Evolutionary conservation across 192 early-diverging fungal genomes (phyloP).

Genomic region (Backusella parvicylindrica): DNA sequence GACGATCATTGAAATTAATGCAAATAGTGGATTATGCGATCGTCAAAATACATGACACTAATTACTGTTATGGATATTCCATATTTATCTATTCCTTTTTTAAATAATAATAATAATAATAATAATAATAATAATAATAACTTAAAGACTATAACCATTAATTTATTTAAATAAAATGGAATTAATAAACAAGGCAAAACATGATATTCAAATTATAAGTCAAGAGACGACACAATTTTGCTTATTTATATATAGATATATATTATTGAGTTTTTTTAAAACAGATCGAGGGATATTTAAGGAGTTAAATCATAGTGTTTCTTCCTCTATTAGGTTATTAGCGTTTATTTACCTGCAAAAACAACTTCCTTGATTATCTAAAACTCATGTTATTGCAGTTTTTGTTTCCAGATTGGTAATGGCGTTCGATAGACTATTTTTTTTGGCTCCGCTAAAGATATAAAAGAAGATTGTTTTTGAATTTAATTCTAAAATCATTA

Average conservation of each 20-base stretch:
- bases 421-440: not conserved
- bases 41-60: not conserved
- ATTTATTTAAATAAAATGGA: not conserved
- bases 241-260: not conserved
- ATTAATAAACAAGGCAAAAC: not conserved
- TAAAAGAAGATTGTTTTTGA: not conserved
- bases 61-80: not conserved
- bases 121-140: no score
- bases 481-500: not conserved
- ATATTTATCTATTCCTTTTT: not conserved
- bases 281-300: not conserved
- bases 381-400: slow-evolving; percentile 2
- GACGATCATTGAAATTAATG: not conserved
- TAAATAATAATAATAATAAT: no score
- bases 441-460: not conserved
- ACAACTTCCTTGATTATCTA: not conserved
- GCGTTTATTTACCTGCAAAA: not conserved
- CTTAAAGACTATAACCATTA: not conserved
- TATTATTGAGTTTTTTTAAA: no score
- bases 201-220: not conserved
- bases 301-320: not conserved
- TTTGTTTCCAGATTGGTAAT: not conserved
- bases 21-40: not conserved
- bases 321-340: not conserved
- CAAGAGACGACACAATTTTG: not conserved